Percentiles rank a stretch among this genome's conserved stretches.
These are phyloP conservation scores for Colletotrichum paranaense DNA, from an alignment of 2,329 filamentous ascomycete genomes.

Conservation along the genomic window DNA sequence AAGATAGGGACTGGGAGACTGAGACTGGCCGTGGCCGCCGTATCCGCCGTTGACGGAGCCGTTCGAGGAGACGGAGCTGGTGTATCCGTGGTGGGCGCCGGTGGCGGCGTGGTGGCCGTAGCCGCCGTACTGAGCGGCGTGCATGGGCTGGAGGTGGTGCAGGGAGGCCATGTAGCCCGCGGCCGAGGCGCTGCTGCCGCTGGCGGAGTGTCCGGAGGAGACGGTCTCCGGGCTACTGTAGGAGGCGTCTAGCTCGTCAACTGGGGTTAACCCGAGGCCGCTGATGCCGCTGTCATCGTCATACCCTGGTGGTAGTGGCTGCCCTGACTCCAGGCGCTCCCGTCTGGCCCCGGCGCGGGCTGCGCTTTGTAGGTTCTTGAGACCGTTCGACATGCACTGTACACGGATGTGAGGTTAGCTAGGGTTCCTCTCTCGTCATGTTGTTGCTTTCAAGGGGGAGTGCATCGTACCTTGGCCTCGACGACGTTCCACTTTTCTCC, in stretches of 20 bases:
- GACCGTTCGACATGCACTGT: slow-evolving; percentile 86
- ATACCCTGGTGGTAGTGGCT: slow-evolving; percentile 58
- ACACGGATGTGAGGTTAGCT: slow-evolving; percentile 30
- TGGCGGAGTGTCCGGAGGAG: slow-evolving; percentile 56
- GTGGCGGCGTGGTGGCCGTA: slow-evolving; percentile 39
- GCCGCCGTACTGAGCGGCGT: slow-evolving; percentile 39
- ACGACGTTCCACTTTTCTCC: slow-evolving; percentile 87
- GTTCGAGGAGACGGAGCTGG: slow-evolving; percentile 64
- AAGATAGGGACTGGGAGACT: slow-evolving; percentile 39
- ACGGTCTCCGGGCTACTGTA: slow-evolving; percentile 66
- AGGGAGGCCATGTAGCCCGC: slow-evolving; percentile 43
- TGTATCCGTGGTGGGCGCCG: slow-evolving; percentile 56
- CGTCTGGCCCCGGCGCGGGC: slow-evolving; percentile 74
- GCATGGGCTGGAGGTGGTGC: slow-evolving; percentile 41
- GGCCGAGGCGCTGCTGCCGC: slow-evolving; percentile 47
- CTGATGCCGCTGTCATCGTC: slow-evolving; percentile 80
- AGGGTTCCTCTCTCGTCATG: background rate
- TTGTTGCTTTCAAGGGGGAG: background rate
- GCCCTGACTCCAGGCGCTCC: slow-evolving; percentile 66
- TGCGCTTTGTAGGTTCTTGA: slow-evolving; percentile 82
- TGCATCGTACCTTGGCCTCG: slow-evolving; percentile 66
- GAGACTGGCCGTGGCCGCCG: slow-evolving; percentile 39
- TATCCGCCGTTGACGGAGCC: slow-evolving; percentile 47
- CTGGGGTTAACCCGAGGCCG: slow-evolving; percentile 67
- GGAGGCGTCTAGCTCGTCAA: slow-evolving; percentile 68